Evolutionary conservation across 2,329 filamentous ascomycete species (phyloP), one percentile per base, ranked within the genome.

Genomic region (Ascosphaera aggregata): DNA sequence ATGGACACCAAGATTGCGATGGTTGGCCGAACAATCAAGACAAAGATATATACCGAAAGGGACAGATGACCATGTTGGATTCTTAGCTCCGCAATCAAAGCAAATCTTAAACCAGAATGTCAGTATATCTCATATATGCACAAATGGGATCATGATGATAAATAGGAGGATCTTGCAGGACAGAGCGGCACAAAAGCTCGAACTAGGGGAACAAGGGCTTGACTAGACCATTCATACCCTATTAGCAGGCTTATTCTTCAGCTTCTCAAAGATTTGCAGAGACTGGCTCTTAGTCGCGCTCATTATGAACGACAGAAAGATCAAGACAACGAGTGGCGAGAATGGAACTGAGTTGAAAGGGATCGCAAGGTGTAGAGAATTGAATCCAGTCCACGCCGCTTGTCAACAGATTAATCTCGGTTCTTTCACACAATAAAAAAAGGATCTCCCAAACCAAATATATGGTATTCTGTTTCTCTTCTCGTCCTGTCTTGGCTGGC

Each of bases 21-120:
- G 89, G 59, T 94, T 84, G 41, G 86, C 79, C 34, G 86, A 94
- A 64, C 89, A 98, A 63, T 98, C 89, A 51, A 98, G 76, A 55
- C 89, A 98, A 17, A 98, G 73, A 58, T 95, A 98, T 57, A 98
- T 95, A 54, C 81, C 89, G 46, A 98, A 84, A 9, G 86, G 85
- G 22, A 94, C 85, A 4, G 86, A 95, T 5, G 85, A 92, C 89
- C 89, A 98, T 42, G 89, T 95, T 44, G 89, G 89, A 55, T 94
- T 94, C 63, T 95, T 95, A 52, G 84, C 79, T 56, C 80, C 76
- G 61, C 89, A 98, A 64, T 98, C 89, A 62, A 98, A 98, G 69
- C 89, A 98, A 65, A 92, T 73, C 85, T 92, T 51, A 39, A 42
- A 32, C 37, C 40, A 34, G 51, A 46, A 40, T 24, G 36, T 52